Base-by-base conservation (phyloP, 352 stramenopile genomes). In the Stramenopiles sp. region DNA sequence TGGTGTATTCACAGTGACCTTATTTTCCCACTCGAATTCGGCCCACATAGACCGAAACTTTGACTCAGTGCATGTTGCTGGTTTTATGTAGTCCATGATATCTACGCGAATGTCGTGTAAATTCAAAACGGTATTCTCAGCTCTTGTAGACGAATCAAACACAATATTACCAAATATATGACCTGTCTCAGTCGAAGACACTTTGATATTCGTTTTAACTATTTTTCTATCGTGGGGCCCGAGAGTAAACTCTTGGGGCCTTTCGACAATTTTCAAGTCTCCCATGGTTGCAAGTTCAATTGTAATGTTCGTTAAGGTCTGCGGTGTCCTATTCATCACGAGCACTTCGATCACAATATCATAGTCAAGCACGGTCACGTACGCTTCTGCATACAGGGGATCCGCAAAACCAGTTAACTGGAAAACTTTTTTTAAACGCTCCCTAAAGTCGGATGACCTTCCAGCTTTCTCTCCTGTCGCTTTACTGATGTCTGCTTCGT, bases 21-120 rank as follows among this genome's bases (percentile, higher is more conserved):
- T 99, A 89, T 99, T 99, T 88, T 99, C 97, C 97, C 97, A 99
- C 88, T 99, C 97, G 86, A 99, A 99, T 85, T 99, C 96, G 80
- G 95, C 96, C 97, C 97, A 99, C 96, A 99, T 99, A 1, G 89
- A 90, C 82, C 97, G 92, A 90, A 99, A 99, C n/a, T 92, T 90
- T 84, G 97, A 92, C 85, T 99, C 95, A 82, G 87, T 90, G 90
- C 95, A 94, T 25, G 86, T 91, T 75, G 90, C 92, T 76, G 96
- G 95, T 83, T 97, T 92, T 86, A 99, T 99, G 91, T 99, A 99
- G 86, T 99, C 96, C 96, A 99, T 99, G 80, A 99, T 99, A 85
- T 99, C 96, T 82, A 99, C 90, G 85, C 98, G 95, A 84, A 99
- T 99, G 85, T 99, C 96, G 87, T 99, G 99, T 81, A 99, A 85